Base-by-base conservation (phyloP, 108 stramenopile species). In the Pseudonitzschia pungens region DNA sequence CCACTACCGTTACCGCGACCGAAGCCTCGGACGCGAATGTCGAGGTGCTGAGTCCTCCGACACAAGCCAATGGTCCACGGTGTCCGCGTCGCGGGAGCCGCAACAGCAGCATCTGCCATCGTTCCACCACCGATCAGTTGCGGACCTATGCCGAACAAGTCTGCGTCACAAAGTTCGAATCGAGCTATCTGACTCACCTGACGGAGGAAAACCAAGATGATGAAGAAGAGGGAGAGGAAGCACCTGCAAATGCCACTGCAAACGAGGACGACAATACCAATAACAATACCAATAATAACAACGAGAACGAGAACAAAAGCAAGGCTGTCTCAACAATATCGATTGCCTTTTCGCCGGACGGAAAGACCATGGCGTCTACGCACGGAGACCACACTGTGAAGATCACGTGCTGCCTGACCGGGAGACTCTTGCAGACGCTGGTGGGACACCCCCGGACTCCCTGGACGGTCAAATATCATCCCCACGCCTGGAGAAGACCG, bases 381-480 rank as follows among this genome's bases (percentile, higher is more conserved):
- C 99, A 99, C 60, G 99, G 99, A 4, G 99, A 99, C 77, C 99
- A 99, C 79, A 97, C 97, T n/a, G 96, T 99, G 55, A 99, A 99
- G 77, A 92, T 99, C 24, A 83, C 96, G 1, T 86, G 82, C 57
- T 89, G 84, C 29, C 42, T 63, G 40, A 88, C 88, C 20, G 91
- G 93, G 12, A 71, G 60, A 54, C 63, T 96, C 11, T 58, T 92
- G 14, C 81, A 89, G 33, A 80, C 83, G 2, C 78, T 98, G 18
- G 82, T 83, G 22, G 99, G 99, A 10, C 99, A 99, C 84, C 93
- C 96, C 1, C 90, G 99, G 10, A 99, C 99, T 4, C 99, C 99
- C 0, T 99, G 99, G 99, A 98, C 97, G 18, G 97, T 98, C 70
- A 96, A 96, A 72, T 99, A 87, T 70, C 98, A 99, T 72, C 98